Conservation (phyloP, 2,329 filamentous ascomycete genomes). For the Arthroderma sp. region DNA sequence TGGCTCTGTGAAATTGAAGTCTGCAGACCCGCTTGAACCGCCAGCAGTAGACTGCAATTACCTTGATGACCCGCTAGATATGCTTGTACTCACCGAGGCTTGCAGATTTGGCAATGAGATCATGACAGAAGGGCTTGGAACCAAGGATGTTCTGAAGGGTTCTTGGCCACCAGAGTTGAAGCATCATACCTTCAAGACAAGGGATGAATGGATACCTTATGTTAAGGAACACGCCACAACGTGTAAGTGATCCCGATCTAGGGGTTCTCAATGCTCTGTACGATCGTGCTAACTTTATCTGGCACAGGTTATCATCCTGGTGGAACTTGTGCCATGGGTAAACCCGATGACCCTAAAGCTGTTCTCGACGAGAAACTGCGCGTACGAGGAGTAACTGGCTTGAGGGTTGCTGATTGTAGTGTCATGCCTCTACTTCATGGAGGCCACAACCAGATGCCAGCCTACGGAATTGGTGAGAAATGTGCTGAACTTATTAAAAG, state of each 20-base stretch:
- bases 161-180: slow-evolving; percentile 44
- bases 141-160: slow-evolving; percentile 48
- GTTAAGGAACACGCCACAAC: slow-evolving; percentile 50
- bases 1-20: slow-evolving; percentile 35
- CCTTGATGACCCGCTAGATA: slow-evolving; percentile 42
- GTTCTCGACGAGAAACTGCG: slow-evolving; percentile 27
- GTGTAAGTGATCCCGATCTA: slow-evolving; percentile 33
- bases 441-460: slow-evolving; percentile 37
- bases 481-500: slow-evolving; percentile 42
- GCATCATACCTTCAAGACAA: slow-evolving; percentile 42
- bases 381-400: slow-evolving; percentile 41
- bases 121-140: slow-evolving; percentile 45
- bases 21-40: slow-evolving; percentile 23
- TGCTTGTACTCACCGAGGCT: slow-evolving; percentile 48
- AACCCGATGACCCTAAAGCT: slow-evolving; percentile 18
- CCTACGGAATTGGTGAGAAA: slow-evolving; percentile 47
- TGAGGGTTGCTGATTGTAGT: slow-evolving; percentile 49
- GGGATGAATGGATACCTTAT: slow-evolving; percentile 48
- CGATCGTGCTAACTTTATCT: slow-evolving; percentile 37
- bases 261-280: slow-evolving; percentile 31
- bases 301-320: slow-evolving; percentile 27
- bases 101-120: slow-evolving; percentile 50
- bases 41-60: slow-evolving; percentile 40
- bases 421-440: slow-evolving; percentile 44
- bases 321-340: slow-evolving; percentile 31